Percentiles rank a stretch among this genome's conserved stretches.
Evolutionary conservation across 768 basidiomycete genomes (phyloP).

Genomic region (Tephrocybe sp.): DNA sequence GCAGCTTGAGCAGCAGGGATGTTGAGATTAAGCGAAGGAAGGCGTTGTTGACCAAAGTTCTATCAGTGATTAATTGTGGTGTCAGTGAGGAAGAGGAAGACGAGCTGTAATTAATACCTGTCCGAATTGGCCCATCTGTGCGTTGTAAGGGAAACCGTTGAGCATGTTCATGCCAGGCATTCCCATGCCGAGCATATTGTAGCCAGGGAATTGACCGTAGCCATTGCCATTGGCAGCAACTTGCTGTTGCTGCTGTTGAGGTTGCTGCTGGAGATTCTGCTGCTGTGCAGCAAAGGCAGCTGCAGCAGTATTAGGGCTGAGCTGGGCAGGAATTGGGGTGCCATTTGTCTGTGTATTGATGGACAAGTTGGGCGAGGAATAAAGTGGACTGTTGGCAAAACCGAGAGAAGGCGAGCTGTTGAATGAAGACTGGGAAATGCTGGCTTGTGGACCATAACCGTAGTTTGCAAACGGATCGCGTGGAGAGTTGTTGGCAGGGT

Average conservation of each 20-base stretch:
- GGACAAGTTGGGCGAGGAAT: conserved; percentile 68
- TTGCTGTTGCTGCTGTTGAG: conserved; percentile 42
- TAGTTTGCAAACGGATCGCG: conserved; percentile 84
- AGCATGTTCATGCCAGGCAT: conserved; percentile 73
- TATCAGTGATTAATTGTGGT: not conserved
- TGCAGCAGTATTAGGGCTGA: conserved; percentile 67
- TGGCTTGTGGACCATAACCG: conserved; percentile 78
- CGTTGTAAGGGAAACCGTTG: conserved; percentile 67
- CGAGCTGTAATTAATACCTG: conserved; percentile 41
- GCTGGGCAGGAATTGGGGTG: conserved; percentile 42
- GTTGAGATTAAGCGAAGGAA: conserved; percentile 61
- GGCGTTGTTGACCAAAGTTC: conserved; percentile 49
- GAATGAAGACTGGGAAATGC: conserved; percentile 54
- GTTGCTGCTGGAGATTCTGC: conserved; percentile 34
- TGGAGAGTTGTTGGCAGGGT: conserved; percentile 33
- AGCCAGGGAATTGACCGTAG: conserved; percentile 62
- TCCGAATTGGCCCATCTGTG: conserved; percentile 67
- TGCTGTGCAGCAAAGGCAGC: conserved; percentile 45
- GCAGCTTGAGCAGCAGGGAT: conserved; percentile 66
- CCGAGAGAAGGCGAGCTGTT: conserved; percentile 42
- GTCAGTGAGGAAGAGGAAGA: not conserved
- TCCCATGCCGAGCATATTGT: conserved; percentile 81
- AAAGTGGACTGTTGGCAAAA: conserved; percentile 60
- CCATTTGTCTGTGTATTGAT: conserved; percentile 61
- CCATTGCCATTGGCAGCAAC: conserved; percentile 44